These are phyloP conservation scores for Thelonectria rubi DNA, from an alignment of 2,329 filamentous ascomycete genomes.

Conservation along the genomic window DNA sequence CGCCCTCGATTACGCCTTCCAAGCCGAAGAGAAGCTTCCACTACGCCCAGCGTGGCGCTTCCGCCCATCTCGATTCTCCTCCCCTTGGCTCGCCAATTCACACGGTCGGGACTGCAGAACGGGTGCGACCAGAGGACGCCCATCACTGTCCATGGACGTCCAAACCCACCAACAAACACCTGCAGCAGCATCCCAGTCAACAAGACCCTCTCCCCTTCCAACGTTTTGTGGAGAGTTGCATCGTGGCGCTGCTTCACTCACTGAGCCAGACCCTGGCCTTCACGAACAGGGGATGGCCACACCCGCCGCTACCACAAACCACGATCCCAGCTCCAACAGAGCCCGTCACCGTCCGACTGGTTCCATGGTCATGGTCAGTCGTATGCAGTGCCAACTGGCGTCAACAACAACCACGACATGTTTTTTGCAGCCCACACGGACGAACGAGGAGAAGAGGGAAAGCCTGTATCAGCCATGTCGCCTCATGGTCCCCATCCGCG, in stretches of 20 bases:
- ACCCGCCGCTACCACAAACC: background rate
- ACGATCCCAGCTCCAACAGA: background rate
- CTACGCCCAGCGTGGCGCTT: slow-evolving; percentile 11
- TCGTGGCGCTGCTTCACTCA: slow-evolving; percentile 24
- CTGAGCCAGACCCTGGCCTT: slow-evolving; percentile 10
- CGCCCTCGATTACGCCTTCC: background rate
- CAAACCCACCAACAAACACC: background rate
- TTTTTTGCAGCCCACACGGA: background rate
- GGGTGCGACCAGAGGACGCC: background rate
- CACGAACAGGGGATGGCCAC: slow-evolving; percentile 8
- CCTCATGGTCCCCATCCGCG: too few relatives aligned
- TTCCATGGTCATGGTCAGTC: slow-evolving; percentile 7
- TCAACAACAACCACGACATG: background rate
- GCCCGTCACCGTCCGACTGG: slow-evolving; percentile 11
- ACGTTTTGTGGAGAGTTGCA: slow-evolving; percentile 21
- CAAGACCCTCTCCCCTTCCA: slow-evolving; percentile 1
- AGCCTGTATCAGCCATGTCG: background rate
- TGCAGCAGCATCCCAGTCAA: background rate
- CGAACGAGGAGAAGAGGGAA: background rate
- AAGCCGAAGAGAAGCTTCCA: slow-evolving; percentile 6
- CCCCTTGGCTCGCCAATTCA: too few relatives aligned
- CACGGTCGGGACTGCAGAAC: background rate
- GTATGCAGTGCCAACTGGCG: slow-evolving; percentile 28
- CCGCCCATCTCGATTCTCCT: background rate
- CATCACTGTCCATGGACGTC: background rate